Evolutionary conservation across 192 early-diverging fungal species (phyloP), one percentile per base, ranked within the genome.

Genomic region (Diversispora epigaea): DNA sequence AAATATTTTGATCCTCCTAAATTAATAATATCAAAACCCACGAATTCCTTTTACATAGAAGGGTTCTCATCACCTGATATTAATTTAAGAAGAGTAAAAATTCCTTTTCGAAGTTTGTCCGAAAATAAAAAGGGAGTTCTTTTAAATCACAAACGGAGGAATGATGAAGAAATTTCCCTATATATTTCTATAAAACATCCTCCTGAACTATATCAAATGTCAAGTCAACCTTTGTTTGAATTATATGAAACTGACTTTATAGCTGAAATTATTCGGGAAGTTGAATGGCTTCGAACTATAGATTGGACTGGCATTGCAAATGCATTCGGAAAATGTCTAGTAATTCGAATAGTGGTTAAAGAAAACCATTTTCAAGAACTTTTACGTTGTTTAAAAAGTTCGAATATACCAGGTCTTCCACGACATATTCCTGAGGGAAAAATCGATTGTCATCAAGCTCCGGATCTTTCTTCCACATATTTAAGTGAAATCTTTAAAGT

Each of bases 241-340:
- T 15, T 15, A 2, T 9, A 8, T 11, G 14, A 22, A 40, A 25
- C 41, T 14, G 5, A 14, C 6, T 41, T 25, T 4, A 12, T 21
- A 0, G 19, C 19, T 22, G 11, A 6, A 3, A 15, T 44, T 39
- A 39, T 39, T 52, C 4, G 32, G 2, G 10, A 32, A 25, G 47
- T 8, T n/a, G 57, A 61, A 4, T 73, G 71, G 71, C 6, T 47
- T 3, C 11, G 71, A 61, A 61, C 56, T 9, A 4, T 7, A 15
- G 71, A 73, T 61, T 73, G 71, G 71, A 73, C 71, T 21, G 57
- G 43, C 12, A 6, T 0, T 39, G 44, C 32, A 4, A 68, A 68
- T 54, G 67, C 40, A 17, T 73, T 73, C 46, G 71, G 71, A 25
- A 45, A 46, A 22, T 73, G 17, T 61, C 32, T 73, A 7, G 71